Evolutionary conservation across 768 basidiomycete genomes (phyloP), one percentile per base, ranked within the genome.

Genomic region (Asterophora parasitica): DNA sequence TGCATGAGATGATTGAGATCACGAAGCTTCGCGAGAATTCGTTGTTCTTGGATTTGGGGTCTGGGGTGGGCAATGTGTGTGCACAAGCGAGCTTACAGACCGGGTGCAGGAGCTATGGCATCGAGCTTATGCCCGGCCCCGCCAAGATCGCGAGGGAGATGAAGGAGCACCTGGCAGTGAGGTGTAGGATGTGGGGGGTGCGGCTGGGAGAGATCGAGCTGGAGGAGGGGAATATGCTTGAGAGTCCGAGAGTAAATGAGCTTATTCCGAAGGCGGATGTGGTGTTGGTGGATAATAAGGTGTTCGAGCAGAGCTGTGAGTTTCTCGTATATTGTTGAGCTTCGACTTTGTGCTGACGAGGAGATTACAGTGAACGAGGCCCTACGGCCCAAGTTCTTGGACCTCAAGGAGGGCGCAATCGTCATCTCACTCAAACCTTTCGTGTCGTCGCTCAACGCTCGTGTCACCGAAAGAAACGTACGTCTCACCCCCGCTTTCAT

Each of bases 111-210:
- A 81, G 86, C 48, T 89, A 82, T 58, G 92, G 92, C 3, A 79
- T 87, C 44, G 87, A 91, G 64, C 67, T 92, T 36, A 80, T 91
- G 73, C 73, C 76, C 4, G 79, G 78, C 32, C 91, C 94, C 0
- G 87, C 92, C 0, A 73, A 77, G 42, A 80, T 97, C n/a, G 95
- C 91, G 17, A 62, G 75, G 31, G 73, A 77, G 42, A 88, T 95
- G 70, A 73, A 83, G 48, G 73, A 72, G 36, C 91, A 97, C 62
- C 82, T 90, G 52, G 69, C 71, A 59, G 76, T 79, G 17, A 76
- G 96, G 15, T 88, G 88, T 68, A 73, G 82, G 50, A 90, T 97
- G 88, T 99, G 94, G 94, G 92, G 92, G 0, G 67, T 98, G 4
- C 65, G 69, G 12, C 76, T 83, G 52, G 88, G 92, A 4, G 75